Evolutionary conservation across 495 filamentous ascomycete genomes (phyloP).

Genomic region (Lasiosphaeria miniovina): DNA sequence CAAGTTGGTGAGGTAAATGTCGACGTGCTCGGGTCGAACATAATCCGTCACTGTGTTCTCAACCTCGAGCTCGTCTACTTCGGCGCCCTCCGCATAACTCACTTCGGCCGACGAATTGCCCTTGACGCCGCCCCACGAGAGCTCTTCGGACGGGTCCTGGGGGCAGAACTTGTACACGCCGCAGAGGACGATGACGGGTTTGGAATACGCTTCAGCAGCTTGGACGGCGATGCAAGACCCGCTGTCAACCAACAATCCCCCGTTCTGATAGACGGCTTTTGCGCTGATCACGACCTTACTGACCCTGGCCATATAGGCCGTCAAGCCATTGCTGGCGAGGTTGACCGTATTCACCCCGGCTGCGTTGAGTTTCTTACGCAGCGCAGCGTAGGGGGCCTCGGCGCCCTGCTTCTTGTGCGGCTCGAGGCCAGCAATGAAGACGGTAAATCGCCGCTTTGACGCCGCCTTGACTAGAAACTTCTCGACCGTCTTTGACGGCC

Average conservation of each 20-base stretch:
- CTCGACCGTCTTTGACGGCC: slow-evolving; percentile 76
- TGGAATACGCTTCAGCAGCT: slow-evolving; percentile 74
- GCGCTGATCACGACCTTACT: slow-evolving; percentile 91
- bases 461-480: slow-evolving; percentile 83
- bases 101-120: slow-evolving; percentile 74
- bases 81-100: slow-evolving; percentile 66
- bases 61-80: slow-evolving; percentile 73
- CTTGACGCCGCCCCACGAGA: slow-evolving; percentile 68
- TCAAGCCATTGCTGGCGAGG: slow-evolving; percentile 78
- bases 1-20: slow-evolving; percentile 92
- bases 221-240: slow-evolving; percentile 75
- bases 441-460: slow-evolving; percentile 79
- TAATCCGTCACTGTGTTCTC: slow-evolving; percentile 81
- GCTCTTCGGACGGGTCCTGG: slow-evolving; percentile 75
- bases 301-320: slow-evolving; percentile 87
- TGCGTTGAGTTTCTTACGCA: slow-evolving; percentile 71
- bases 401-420: slow-evolving; percentile 40
- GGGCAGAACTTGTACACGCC: slow-evolving; percentile 90
- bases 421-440: slow-evolving; percentile 65
- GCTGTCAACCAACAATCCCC: slow-evolving; percentile 74
- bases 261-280: slow-evolving; percentile 81
- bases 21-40: slow-evolving; percentile 74
- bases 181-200: slow-evolving; percentile 77
- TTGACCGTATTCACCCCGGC: slow-evolving; percentile 77
- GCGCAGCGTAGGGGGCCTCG: slow-evolving; percentile 44